Evolutionary conservation across 148 eudicot genomes (phyloP).

Genomic region (Drosera capensis): DNA sequence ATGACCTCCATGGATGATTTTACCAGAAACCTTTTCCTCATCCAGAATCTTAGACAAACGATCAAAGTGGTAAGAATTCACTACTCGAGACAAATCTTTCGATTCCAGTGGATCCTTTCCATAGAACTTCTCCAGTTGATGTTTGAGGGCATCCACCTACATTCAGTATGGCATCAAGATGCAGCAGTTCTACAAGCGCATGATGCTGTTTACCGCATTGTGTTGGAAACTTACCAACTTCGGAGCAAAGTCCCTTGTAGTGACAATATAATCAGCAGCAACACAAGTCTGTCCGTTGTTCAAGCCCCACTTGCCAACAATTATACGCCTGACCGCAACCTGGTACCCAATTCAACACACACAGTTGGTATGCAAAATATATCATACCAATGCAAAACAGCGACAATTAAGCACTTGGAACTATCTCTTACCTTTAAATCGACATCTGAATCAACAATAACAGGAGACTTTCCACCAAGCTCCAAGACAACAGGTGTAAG

Average conservation of each 20-base stretch:
- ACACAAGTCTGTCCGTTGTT: conserved; percentile 57
- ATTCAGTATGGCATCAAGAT: conserved; percentile 5
- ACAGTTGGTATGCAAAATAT: too few species aligned
- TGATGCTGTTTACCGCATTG: too few species aligned
- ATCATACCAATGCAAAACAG: too few species aligned
- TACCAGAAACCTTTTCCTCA: conserved; percentile 33
- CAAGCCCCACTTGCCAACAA: conserved; percentile 47
- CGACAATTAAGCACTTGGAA: too few species aligned
- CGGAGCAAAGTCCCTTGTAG: conserved; percentile 45
- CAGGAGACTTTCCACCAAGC: conserved; percentile 57
- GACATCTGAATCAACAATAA: conserved; percentile 29
- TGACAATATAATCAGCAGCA: conserved; percentile 43
- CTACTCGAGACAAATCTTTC: conserved; percentile 33
- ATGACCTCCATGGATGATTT: conserved; percentile 45
- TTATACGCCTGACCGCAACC: conserved; percentile 37
- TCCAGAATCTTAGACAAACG: conserved; percentile 36
- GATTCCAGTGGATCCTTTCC: conserved; percentile 36
- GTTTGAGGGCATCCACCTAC: conserved; percentile 37
- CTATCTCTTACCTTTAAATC: conserved; percentile 21
- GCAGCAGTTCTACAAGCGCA: not conserved
- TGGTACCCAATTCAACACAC: too few species aligned
- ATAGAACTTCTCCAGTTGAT: conserved; percentile 25
- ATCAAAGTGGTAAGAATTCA: conserved; percentile 34
- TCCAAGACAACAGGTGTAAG: too few species aligned
- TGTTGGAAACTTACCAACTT: conserved; percentile 35